phyloP scores from a whole-genome alignment of 108 stramenopile genomes.

The Cyclotella choctawhatcheeana region DNA sequence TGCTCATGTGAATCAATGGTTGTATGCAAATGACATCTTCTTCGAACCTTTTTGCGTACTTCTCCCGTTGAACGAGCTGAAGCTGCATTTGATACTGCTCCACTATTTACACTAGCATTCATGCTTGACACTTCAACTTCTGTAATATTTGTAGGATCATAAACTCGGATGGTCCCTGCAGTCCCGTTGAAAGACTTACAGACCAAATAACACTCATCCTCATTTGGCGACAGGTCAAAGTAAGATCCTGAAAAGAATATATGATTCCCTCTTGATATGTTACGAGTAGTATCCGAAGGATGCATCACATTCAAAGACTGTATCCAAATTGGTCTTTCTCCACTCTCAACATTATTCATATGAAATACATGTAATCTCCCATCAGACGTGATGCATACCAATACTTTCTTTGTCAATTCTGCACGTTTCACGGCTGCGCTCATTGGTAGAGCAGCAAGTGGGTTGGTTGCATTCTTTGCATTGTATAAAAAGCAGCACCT shows the following conservation, averaged over 20 bases:
- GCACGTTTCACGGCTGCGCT: conserved; percentile 49
- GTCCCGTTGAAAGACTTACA: conserved; percentile 50
- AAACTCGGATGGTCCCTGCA: conserved; percentile 43
- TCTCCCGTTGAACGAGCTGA: neutral
- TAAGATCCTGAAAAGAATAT: conserved; percentile 35
- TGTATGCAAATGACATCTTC: conserved; percentile 35
- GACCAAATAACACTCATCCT: conserved; percentile 37
- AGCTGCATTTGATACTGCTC: neutral
- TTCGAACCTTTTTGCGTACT: conserved; percentile 19
- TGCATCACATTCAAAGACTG: conserved; percentile 47
- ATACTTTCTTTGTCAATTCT: conserved; percentile 36
- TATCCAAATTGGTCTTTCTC: conserved; percentile 30
- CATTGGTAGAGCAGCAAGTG: conserved; percentile 39
- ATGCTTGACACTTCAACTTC: conserved; percentile 14
- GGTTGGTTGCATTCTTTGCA: conserved; percentile 26
- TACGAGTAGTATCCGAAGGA: conserved; percentile 38
- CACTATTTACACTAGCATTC: conserved; percentile 20
- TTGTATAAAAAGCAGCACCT: conserved; percentile 47
- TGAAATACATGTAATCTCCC: conserved; percentile 48
- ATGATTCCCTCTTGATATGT: conserved; percentile 42
- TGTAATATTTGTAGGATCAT: conserved; percentile 38
- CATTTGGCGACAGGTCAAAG: conserved; percentile 47
- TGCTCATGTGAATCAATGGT: conserved; percentile 52
- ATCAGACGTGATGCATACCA: conserved; percentile 47
- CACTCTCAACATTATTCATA: conserved; percentile 7